Conservation (phyloP, 192 early-diverging fungal genomes). For the Coemansia pectinata region DNA sequence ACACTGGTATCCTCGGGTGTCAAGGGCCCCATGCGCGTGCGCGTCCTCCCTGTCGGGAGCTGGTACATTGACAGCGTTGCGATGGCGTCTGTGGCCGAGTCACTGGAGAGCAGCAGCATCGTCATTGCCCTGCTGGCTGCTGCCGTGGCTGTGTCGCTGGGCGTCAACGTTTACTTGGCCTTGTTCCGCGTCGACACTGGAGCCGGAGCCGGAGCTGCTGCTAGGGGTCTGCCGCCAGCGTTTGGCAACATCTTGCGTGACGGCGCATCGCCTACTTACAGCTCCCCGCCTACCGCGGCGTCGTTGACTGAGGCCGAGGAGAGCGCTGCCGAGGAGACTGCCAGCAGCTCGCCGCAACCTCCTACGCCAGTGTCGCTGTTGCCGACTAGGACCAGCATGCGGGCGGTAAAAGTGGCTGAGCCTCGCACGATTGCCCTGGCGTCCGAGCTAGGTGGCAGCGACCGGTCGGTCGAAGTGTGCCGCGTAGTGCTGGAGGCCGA, state of each 20-base stretch:
- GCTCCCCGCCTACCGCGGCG: background rate
- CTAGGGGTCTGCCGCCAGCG: conserved; percentile 7
- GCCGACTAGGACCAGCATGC: background rate
- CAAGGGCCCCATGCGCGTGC: conserved; percentile 27
- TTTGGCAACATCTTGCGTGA: conserved; percentile 28
- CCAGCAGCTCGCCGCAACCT: background rate
- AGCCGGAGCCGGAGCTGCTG: background rate
- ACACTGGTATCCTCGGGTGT: conserved; percentile 11
- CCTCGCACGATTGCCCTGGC: background rate
- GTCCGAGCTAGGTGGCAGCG: background rate
- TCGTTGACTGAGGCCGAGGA: conserved; percentile 16
- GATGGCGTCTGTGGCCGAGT: background rate
- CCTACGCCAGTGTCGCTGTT: background rate
- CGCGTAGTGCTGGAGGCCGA: conserved; percentile 31
- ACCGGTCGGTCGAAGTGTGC: conserved; percentile 51
- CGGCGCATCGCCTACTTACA: conserved; percentile 1
- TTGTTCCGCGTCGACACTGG: conserved; percentile 19
- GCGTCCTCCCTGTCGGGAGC: conserved; percentile 33
- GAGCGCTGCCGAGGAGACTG: conserved; percentile 14
- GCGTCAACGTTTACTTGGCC: conserved; percentile 47
- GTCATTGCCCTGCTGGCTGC: conserved; percentile 44
- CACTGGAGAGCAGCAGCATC: conserved; percentile 35
- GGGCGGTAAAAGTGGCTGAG: background rate
- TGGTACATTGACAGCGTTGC: conserved; percentile 20
- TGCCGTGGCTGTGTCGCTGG: conserved; percentile 41